Conservation (phyloP, 352 stramenopile genomes). For the Blastocystis sp. region DNA sequence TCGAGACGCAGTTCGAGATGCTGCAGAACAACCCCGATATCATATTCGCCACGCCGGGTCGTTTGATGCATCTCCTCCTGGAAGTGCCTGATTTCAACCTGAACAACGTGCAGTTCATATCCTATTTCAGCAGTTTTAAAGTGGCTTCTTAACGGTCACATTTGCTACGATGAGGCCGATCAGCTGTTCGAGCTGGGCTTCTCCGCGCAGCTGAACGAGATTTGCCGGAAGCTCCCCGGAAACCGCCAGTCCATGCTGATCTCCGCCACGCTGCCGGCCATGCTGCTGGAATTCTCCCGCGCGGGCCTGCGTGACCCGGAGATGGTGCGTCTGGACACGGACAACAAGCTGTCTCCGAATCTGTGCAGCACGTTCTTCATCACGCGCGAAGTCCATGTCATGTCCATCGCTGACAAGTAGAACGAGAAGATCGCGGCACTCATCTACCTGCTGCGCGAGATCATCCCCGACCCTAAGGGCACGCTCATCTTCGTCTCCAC, state of each 20-base stretch:
- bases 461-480: constrained; percentile 85
- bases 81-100: constrained; percentile 86
- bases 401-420: not conserved
- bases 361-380: constrained; percentile 94
- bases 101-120: constrained; percentile 82
- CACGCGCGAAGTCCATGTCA: constrained; percentile 75
- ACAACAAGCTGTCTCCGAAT: constrained; percentile 95
- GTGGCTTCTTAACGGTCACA: constrained; percentile 19
- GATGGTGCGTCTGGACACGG: constrained; percentile 93
- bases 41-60: constrained; percentile 87
- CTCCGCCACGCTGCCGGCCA: constrained; percentile 92
- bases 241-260: constrained; percentile 86
- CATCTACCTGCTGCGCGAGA: constrained; percentile 90
- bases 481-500: constrained; percentile 97
- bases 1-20: constrained; percentile 94
- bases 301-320: constrained; percentile 91
- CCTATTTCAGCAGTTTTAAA: constrained; percentile 69
- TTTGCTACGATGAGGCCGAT: constrained; percentile 97
- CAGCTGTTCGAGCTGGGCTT: constrained; percentile 99
- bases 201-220: constrained; percentile 86
- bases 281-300: constrained; percentile 94
- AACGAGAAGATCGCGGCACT: constrained; percentile 81
- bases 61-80: constrained; percentile 86
- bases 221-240: constrained; percentile 70
- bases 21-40: constrained; percentile 88